Conservation (phyloP, 306 rosid species). For the Betula pendula region DNA sequence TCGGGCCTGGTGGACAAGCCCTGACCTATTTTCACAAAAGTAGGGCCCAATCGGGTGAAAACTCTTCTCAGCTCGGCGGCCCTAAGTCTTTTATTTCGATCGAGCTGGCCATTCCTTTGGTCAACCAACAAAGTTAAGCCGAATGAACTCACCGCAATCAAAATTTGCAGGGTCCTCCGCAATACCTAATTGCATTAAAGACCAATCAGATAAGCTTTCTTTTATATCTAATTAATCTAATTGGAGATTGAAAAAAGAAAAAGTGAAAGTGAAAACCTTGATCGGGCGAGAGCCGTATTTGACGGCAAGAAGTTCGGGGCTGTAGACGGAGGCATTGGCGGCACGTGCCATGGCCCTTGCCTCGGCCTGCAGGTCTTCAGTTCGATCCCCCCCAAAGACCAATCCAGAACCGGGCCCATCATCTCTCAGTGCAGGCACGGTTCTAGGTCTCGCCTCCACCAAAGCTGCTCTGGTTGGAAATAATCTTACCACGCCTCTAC, state of each 20-base stretch:
- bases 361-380: constrained; percentile 75
- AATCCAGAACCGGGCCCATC: constrained; percentile 14
- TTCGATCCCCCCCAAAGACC: constrained; percentile 43
- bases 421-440: constrained; percentile 33
- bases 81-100: constrained; percentile 61
- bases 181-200: constrained; percentile 39
- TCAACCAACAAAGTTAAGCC: constrained; percentile 60
- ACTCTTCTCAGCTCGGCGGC: constrained; percentile 66
- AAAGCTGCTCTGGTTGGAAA: constrained; percentile 39
- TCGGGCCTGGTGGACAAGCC: constrained; percentile 94
- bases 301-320: constrained; percentile 51
- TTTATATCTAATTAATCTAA: not conserved
- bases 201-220: not conserved
- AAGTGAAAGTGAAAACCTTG: constrained; percentile 44
- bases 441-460: constrained; percentile 45
- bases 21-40: constrained; percentile 94
- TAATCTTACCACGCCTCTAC: constrained; percentile 1
- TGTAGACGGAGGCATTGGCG: constrained; percentile 57
- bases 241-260: not conserved
- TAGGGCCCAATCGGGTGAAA: constrained; percentile 88
- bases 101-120: constrained; percentile 57
- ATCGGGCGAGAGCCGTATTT: constrained; percentile 63
- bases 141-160: constrained; percentile 53
- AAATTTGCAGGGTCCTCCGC: constrained; percentile 72
- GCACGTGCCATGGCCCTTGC: constrained; percentile 76